A percentile compares a stretch with the other conserved stretches of the same genome.
phyloP scores from a whole-genome alignment of 1,139 yeast species.

The Saccharomyces hybrid region DNA sequence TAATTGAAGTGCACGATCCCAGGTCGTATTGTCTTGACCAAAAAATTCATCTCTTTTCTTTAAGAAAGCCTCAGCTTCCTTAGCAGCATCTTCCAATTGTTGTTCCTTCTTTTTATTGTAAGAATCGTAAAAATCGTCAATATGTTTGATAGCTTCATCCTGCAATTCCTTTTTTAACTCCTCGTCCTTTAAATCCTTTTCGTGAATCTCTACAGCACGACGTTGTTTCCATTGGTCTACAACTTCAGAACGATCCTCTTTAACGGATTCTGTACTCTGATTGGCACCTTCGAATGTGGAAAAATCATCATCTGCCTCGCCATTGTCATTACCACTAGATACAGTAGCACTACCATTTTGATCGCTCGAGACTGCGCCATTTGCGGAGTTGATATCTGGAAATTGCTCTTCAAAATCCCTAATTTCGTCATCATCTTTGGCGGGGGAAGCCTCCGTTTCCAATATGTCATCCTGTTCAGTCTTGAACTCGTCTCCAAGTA shows the following conservation, averaged over 20 bases:
- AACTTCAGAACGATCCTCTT: slow-evolving; percentile 45
- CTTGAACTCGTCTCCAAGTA: slow-evolving; percentile 70
- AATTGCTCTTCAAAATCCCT: slow-evolving; percentile 57
- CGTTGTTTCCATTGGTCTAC: slow-evolving; percentile 78
- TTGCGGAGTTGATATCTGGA: slow-evolving; percentile 48
- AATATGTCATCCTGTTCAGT: slow-evolving; percentile 59
- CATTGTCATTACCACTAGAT: slow-evolving; percentile 18
- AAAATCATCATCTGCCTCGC: slow-evolving; percentile 32
- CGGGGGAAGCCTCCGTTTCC: neutral
- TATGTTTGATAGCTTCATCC: slow-evolving; percentile 73
- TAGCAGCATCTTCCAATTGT: slow-evolving; percentile 53
- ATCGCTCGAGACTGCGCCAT: slow-evolving; percentile 4
- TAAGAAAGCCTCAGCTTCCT: slow-evolving; percentile 65
- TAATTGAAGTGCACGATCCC: slow-evolving; percentile 71
- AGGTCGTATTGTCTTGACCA: slow-evolving; percentile 58
- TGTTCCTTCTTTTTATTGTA: slow-evolving; percentile 82
- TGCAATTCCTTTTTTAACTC: slow-evolving; percentile 62
- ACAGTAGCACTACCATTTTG: slow-evolving; percentile 7
- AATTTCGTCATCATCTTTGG: slow-evolving; percentile 20
- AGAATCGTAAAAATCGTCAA: slow-evolving; percentile 90
- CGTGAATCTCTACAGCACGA: slow-evolving; percentile 70
- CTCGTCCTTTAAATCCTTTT: slow-evolving; percentile 69
- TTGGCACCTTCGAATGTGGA: slow-evolving; percentile 21
- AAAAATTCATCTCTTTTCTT: slow-evolving; percentile 75
- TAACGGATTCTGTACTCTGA: neutral